Base-by-base conservation (phyloP, 768 basidiomycete genomes). In the Cubamyces sp. region DNA sequence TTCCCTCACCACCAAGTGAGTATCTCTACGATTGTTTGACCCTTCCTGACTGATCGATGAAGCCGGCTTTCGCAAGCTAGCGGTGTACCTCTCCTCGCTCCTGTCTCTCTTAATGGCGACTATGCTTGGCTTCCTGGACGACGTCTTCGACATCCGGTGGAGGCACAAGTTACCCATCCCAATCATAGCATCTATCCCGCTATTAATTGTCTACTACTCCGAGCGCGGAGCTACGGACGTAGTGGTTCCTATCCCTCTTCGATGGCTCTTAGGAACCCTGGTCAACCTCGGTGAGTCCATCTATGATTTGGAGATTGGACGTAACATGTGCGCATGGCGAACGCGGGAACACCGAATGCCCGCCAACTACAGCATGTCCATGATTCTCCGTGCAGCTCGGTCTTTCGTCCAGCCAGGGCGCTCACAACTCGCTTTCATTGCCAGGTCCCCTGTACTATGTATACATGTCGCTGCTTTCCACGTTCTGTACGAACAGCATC, bases 61-160 rank as follows among this genome's bases (percentile, higher is more conserved):
- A 43, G 47, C 45, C 46, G 30, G n/a, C 18, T 25, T 26, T 34
- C 49, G 19, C 28, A 55, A 98, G 92, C 81, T 98, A 61, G 86
- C 96, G 1, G 86, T 96, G 6, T 99, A 97, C 75, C 81, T 99
- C 47, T 96, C 97, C 0, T 93, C 94, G 9, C 71, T 99, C 7
- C 82, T 99, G n/a, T 95, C 92, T 0, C 80, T 99, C 40, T 77
- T 98, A 37, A 92, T 93, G 45, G 96, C 97, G 0, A 96, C 95
- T 0, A 81, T 98, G 62, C 85, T 99, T 8, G 97, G 97, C 34
- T 96, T 99, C 72, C 80, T 98, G 47, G 97, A 99, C 70, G 97
- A 99, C 74, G 84, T 98, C 4, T 99, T 98, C 68, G 97, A 99
- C 73, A 98, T 99, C 66, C 87, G 97, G 18, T 99, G 97, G 97